Conservation (phyloP, 495 filamentous ascomycete genomes). For the Tuber umbilicatum region DNA sequence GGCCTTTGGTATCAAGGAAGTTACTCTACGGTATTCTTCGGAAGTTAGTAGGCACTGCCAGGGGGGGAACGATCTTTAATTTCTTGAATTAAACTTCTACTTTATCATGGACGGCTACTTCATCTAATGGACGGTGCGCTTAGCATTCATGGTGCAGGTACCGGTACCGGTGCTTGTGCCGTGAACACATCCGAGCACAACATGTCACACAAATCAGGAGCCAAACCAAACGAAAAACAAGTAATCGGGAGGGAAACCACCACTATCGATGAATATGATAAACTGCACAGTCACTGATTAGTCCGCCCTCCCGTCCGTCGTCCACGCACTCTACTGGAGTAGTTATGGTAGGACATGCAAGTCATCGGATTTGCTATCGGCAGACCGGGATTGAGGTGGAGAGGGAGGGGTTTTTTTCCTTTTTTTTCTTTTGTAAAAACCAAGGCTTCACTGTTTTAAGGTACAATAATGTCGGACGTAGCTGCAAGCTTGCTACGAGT, state of each 20-base stretch:
- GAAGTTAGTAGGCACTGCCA: not conserved
- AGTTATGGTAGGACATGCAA: not conserved
- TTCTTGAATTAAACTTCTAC: not conserved
- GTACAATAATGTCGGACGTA: no score
- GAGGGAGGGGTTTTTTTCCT: no score
- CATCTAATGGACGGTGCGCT: not conserved
- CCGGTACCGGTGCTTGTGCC: not conserved
- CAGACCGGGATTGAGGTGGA: not conserved
- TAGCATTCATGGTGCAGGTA: not conserved
- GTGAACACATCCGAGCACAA: not conserved
- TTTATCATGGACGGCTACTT: not conserved
- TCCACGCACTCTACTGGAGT: not conserved
- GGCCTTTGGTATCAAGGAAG: not conserved
- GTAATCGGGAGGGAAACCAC: not conserved
- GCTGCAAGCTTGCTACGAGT: no score
- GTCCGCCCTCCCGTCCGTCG: not conserved
- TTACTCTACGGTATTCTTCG: not conserved
- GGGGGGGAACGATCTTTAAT: not conserved
- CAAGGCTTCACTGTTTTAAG: no score
- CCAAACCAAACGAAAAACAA: not conserved
- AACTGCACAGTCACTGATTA: not conserved
- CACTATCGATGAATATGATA: not conserved
- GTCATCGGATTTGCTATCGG: not conserved
- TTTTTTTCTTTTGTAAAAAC: no score
- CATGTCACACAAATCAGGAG: not conserved